Evolutionary conservation across 768 basidiomycete genomes (phyloP).

Genomic region (Lentinula sp.): DNA sequence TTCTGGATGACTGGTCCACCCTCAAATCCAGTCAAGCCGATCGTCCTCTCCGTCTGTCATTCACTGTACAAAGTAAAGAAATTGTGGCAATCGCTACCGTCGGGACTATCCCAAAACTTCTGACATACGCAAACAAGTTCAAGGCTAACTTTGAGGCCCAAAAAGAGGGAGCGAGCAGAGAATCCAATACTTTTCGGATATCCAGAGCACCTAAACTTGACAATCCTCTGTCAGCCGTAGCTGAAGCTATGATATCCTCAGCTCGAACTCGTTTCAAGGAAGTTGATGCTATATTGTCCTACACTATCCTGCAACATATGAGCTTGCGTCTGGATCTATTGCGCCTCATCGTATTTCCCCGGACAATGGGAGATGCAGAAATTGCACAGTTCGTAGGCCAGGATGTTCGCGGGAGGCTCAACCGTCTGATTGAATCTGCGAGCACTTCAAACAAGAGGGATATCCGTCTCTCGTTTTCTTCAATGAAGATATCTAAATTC

Average conservation of each 20-base stretch:
- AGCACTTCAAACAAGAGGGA: slow-evolving; percentile 50
- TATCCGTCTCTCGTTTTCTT: slow-evolving; percentile 65
- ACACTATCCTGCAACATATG: slow-evolving; percentile 68
- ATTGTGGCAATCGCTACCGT: slow-evolving; percentile 65
- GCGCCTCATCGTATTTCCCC: slow-evolving; percentile 70
- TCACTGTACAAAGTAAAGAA: slow-evolving; percentile 65
- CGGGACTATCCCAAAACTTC: slow-evolving; percentile 70
- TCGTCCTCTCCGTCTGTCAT: slow-evolving; percentile 61
- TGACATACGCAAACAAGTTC: slow-evolving; percentile 72
- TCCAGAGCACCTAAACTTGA: slow-evolving; percentile 67
- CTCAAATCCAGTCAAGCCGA: slow-evolving; percentile 35
- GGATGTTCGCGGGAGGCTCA: slow-evolving; percentile 63
- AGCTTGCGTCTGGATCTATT: slow-evolving; percentile 60
- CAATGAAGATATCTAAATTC: slow-evolving; percentile 71
- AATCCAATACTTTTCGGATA: slow-evolving; percentile 73
- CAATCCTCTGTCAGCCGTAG: slow-evolving; percentile 80
- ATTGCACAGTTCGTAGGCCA: slow-evolving; percentile 69
- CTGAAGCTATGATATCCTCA: slow-evolving; percentile 75
- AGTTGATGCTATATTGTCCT: slow-evolving; percentile 50
- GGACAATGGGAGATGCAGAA: slow-evolving; percentile 72
- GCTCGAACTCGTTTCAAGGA: slow-evolving; percentile 70
- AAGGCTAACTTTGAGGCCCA: slow-evolving; percentile 67
- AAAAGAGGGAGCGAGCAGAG: slow-evolving; percentile 67
- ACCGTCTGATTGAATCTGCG: slow-evolving; percentile 53
- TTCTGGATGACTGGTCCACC: slow-evolving; percentile 79